phyloP scores from a whole-genome alignment of 805 yeast genomes.

The Myxozyma kluyveri region DNA sequence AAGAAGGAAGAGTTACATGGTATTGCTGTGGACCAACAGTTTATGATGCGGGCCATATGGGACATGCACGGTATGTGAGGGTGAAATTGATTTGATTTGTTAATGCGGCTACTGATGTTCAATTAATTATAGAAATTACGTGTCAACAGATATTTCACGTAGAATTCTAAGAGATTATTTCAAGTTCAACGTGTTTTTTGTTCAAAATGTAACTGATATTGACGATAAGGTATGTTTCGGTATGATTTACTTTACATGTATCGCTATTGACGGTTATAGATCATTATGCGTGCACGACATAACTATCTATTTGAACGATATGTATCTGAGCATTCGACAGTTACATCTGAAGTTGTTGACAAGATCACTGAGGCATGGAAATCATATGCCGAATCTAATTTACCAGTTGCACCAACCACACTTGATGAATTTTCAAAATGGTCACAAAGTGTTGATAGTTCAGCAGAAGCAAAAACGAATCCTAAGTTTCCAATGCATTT shows the following conservation, averaged over 20 bases:
- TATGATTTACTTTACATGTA: background rate
- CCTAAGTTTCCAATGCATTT: constrained; percentile 89
- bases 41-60: constrained; percentile 95
- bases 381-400: constrained; percentile 52
- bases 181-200: constrained; percentile 81
- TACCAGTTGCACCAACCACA: constrained; percentile 40
- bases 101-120: background rate
- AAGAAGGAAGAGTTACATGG: constrained; percentile 72
- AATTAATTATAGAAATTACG: constrained; percentile 81
- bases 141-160: constrained; percentile 88
- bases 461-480: constrained; percentile 50
- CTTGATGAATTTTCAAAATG: constrained; percentile 47
- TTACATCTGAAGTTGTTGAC: constrained; percentile 40
- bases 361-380: constrained; percentile 48
- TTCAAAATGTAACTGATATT: constrained; percentile 97
- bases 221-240: constrained; percentile 65
- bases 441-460: constrained; percentile 50
- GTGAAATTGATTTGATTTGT: background rate
- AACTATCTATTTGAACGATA: constrained; percentile 70
- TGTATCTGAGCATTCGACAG: constrained; percentile 37
- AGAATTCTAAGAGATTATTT: constrained; percentile 86
- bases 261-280: constrained; percentile 36
- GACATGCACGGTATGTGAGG: constrained; percentile 81
- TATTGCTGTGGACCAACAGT: constrained; percentile 99
- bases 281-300: constrained; percentile 91